Conservation (phyloP, 2,329 filamentous ascomycete genomes). For the Clarireedia paspali region DNA sequence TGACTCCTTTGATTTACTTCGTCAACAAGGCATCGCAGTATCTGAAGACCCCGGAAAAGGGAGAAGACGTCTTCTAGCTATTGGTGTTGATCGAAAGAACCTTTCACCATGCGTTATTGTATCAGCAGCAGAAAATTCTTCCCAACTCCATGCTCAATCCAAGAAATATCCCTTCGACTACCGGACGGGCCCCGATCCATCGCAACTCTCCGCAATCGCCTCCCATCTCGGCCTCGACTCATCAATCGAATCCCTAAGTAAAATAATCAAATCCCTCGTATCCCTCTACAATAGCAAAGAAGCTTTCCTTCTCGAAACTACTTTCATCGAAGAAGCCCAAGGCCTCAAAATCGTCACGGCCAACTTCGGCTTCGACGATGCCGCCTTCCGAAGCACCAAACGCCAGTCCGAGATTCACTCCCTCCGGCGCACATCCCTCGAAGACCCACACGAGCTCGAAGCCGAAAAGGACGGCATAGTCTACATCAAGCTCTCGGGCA, state of each 20-base stretch:
- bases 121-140: constrained; percentile 37
- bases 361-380: constrained; percentile 61
- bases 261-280: constrained; percentile 34
- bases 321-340: constrained; percentile 34
- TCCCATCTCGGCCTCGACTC: constrained; percentile 43
- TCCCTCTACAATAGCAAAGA: constrained; percentile 56
- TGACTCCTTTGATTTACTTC: constrained; percentile 48
- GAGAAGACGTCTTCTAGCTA: constrained; percentile 45
- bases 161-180: constrained; percentile 58
- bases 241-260: constrained; percentile 37
- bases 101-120: constrained; percentile 57
- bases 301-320: constrained; percentile 52
- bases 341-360: constrained; percentile 44
- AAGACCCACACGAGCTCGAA: constrained; percentile 50
- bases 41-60: constrained; percentile 29
- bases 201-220: constrained; percentile 35
- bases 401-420: constrained; percentile 54
- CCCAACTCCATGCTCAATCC: constrained; percentile 35
- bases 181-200: constrained; percentile 36
- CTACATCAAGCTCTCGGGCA: constrained; percentile 56
- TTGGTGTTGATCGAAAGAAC: constrained; percentile 57
- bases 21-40: constrained; percentile 39
- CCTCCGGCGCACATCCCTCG: constrained; percentile 42
- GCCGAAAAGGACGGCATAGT: constrained; percentile 68
- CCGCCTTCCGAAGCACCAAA: constrained; percentile 54